Percentiles rank a stretch among this genome's conserved stretches.
Conservation (phyloP, 306 rosid species). For the Dryas octopetala region DNA sequence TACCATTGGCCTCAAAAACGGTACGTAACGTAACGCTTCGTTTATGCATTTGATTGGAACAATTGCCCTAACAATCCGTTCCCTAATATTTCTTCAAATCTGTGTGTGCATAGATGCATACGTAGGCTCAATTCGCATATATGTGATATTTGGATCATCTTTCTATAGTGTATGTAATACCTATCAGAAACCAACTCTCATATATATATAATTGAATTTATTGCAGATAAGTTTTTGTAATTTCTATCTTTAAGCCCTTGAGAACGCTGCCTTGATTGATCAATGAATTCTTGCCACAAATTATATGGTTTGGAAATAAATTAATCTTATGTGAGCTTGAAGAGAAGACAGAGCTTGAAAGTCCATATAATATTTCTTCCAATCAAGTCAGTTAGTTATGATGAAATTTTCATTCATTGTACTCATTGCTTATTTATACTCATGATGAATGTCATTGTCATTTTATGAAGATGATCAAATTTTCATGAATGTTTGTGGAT, state of each 20-base stretch:
- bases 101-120: too few relatives aligned
- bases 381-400: neutral
- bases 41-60: too few relatives aligned
- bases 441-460: too few relatives aligned
- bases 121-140: too few relatives aligned
- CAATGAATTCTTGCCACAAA: neutral
- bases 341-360: neutral
- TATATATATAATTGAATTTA: too few relatives aligned
- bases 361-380: neutral
- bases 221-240: neutral
- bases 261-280: neutral
- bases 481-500: too few relatives aligned
- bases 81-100: too few relatives aligned
- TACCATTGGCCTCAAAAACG: slow-evolving; percentile 62
- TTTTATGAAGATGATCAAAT: too few relatives aligned
- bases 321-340: neutral
- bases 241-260: neutral
- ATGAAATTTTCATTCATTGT: neutral
- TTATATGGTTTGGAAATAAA: neutral
- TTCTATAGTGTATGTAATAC: too few relatives aligned
- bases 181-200: neutral
- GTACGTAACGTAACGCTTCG: slow-evolving; percentile 21
- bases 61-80: too few relatives aligned
- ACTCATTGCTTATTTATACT: too few relatives aligned
- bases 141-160: too few relatives aligned